Conservation (phyloP, 169 alveolate genomes). For the Sarcocystis neurona region DNA sequence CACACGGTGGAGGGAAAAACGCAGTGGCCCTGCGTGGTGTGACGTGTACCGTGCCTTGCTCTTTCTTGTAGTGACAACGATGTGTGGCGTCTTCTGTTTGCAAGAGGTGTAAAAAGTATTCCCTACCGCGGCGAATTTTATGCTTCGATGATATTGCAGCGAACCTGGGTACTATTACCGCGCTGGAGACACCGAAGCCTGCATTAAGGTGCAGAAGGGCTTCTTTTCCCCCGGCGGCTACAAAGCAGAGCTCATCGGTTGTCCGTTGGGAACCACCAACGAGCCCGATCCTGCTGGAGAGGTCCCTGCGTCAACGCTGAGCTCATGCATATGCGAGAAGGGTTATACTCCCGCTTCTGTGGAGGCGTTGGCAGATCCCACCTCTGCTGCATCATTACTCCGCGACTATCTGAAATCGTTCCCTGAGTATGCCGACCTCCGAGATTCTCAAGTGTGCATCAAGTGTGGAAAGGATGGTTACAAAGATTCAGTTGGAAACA, state of each 20-base stretch:
- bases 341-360: slow-evolving; percentile 48
- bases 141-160: slow-evolving; percentile 25
- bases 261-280: slow-evolving; percentile 58
- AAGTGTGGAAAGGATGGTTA: slow-evolving; percentile 47
- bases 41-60: no score
- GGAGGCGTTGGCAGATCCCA: slow-evolving; percentile 4
- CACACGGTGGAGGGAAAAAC: no score
- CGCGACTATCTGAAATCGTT: slow-evolving; percentile 9
- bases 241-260: slow-evolving; percentile 26
- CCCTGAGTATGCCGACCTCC: not conserved
- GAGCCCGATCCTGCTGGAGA: not conserved
- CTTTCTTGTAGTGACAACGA: no score
- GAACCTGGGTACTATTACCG: slow-evolving; percentile 56
- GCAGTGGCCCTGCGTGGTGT: no score
- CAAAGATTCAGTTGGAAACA: slow-evolving; percentile 26
- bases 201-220: slow-evolving; percentile 58
- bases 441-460: slow-evolving; percentile 53
- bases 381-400: slow-evolving; percentile 13
- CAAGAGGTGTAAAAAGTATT: no score
- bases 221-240: slow-evolving; percentile 58
- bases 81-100: no score
- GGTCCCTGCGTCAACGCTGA: not conserved
- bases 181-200: slow-evolving; percentile 24
- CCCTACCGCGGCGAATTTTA: no score
- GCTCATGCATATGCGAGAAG: slow-evolving; percentile 49